Evolutionary conservation across 1,284 basidiomycete species (phyloP).

Genomic region (Ceratobasidium sp.): DNA sequence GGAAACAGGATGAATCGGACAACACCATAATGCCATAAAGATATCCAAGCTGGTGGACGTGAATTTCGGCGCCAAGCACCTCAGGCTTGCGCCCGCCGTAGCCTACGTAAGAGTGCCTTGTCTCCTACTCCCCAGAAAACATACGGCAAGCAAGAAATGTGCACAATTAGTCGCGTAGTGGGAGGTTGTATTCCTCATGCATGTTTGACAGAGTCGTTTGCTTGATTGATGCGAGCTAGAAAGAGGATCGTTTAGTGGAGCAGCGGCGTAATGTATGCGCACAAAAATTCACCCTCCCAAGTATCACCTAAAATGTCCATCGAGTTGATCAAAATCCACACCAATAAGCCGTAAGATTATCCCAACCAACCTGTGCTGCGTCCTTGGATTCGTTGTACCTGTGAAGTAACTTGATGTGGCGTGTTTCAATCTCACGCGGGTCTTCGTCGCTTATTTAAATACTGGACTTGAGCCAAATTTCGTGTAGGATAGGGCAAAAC

Average conservation of each 20-base stretch:
- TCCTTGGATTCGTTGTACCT: constrained; percentile 82
- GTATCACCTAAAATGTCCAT: constrained; percentile 58
- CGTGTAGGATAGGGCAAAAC: neutral
- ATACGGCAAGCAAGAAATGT: too few relatives aligned
- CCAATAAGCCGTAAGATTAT: neutral
- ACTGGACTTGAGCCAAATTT: neutral
- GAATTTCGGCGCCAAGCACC: neutral
- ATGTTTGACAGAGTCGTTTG: constrained; percentile 71
- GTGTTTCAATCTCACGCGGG: constrained; percentile 68
- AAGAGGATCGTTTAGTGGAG: constrained; percentile 25
- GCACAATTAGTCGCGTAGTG: constrained; percentile 54
- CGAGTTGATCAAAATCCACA: too few relatives aligned
- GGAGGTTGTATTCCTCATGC: constrained; percentile 71
- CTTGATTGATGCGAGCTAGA: constrained; percentile 67
- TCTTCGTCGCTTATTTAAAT: constrained; percentile 53
- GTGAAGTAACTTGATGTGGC: constrained; percentile 74
- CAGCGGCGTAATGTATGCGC: neutral
- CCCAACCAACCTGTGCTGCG: constrained; percentile 66
- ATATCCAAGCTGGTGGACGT: neutral
- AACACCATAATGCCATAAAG: neutral
- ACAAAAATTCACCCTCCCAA: constrained; percentile 59
- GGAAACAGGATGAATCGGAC: too few relatives aligned
- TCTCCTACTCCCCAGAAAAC: too few relatives aligned
- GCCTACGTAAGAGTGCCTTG: too few relatives aligned
- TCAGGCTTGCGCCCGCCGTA: too few relatives aligned